These are phyloP conservation scores for Tulasnella sp. DNA, from an alignment of 768 basidiomycete species.

Conservation along the genomic window DNA sequence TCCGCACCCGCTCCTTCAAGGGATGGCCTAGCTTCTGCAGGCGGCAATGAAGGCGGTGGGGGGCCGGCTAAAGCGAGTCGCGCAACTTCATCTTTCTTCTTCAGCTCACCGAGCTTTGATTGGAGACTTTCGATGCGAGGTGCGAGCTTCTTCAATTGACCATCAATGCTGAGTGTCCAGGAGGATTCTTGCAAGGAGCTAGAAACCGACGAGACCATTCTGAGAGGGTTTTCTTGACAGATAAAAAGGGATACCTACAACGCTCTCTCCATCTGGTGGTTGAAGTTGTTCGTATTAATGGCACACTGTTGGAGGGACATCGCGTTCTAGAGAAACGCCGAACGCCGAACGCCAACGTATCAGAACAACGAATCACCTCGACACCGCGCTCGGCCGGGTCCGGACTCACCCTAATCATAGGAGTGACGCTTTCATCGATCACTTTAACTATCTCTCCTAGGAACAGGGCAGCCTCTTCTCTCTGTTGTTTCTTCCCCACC, in stretches of 20 bases:
- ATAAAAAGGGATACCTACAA: background rate
- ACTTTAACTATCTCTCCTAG: conserved; percentile 9
- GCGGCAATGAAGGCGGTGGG: background rate
- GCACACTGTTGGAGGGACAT: conserved; percentile 25
- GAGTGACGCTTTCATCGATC: conserved; percentile 10
- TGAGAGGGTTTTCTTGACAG: background rate
- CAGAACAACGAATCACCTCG: background rate
- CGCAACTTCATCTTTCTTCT: background rate
- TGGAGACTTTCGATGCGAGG: conserved; percentile 4
- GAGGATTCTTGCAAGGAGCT: background rate
- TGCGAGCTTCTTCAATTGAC: background rate
- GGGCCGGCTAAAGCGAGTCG: background rate
- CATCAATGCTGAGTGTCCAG: background rate
- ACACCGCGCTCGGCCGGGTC: background rate
- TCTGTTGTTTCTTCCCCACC: background rate
- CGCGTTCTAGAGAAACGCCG: conserved; percentile 3
- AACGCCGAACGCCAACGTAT: background rate
- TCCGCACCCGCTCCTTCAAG: background rate
- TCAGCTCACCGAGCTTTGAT: background rate
- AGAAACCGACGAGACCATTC: background rate
- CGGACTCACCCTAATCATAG: conserved; percentile 8
- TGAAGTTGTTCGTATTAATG: conserved; percentile 16
- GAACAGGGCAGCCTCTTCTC: conserved; percentile 19
- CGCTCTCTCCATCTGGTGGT: conserved; percentile 14
- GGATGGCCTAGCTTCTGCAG: background rate